Percentiles rank a stretch among this genome's conserved stretches.
Conservation (phyloP, 768 basidiomycete species). For the Naematelia aurantialba region DNA sequence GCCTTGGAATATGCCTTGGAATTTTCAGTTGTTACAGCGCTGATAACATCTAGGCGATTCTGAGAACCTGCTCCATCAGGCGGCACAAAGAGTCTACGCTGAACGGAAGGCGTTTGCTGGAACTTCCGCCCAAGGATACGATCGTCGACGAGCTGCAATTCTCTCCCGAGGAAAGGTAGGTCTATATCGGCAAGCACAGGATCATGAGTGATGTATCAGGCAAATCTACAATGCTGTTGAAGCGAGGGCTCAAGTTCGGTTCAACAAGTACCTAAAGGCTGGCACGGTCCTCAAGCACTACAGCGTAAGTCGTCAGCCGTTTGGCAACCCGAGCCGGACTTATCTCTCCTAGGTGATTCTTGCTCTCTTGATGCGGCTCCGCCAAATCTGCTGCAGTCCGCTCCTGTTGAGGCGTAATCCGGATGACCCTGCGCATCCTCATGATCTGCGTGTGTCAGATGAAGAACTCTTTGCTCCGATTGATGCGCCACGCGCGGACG, state of each 20-base stretch:
- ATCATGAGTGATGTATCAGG: slow-evolving; percentile 8
- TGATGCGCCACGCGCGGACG: slow-evolving; percentile 17
- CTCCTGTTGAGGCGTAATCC: slow-evolving; percentile 62
- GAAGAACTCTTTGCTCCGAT: slow-evolving; percentile 30
- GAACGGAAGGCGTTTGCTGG: slow-evolving; percentile 66
- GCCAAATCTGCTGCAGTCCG: slow-evolving; percentile 68
- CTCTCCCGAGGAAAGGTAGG: slow-evolving; percentile 60
- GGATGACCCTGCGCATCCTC: slow-evolving; percentile 51
- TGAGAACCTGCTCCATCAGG: slow-evolving; percentile 58
- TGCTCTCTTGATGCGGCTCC: slow-evolving; percentile 67
- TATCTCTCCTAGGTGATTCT: slow-evolving; percentile 50
- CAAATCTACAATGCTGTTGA: slow-evolving; percentile 39
- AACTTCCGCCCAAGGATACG: slow-evolving; percentile 61
- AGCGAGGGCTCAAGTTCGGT: slow-evolving; percentile 56
- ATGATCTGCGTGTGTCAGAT: slow-evolving; percentile 27
- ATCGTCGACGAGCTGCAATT: slow-evolving; percentile 60
- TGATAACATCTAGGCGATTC: slow-evolving; percentile 53
- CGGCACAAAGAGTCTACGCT: slow-evolving; percentile 66
- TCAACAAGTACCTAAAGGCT: slow-evolving; percentile 54
- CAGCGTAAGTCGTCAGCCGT: slow-evolving; percentile 34
- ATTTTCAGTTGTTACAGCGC: background rate
- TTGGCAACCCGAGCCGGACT: slow-evolving; percentile 26
- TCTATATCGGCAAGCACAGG: slow-evolving; percentile 59
- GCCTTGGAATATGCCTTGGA: no score
- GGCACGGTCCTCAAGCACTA: slow-evolving; percentile 69